Base-by-base conservation (phyloP, 2,329 filamentous ascomycete genomes). In the Rhytidhysteron rufulum region DNA sequence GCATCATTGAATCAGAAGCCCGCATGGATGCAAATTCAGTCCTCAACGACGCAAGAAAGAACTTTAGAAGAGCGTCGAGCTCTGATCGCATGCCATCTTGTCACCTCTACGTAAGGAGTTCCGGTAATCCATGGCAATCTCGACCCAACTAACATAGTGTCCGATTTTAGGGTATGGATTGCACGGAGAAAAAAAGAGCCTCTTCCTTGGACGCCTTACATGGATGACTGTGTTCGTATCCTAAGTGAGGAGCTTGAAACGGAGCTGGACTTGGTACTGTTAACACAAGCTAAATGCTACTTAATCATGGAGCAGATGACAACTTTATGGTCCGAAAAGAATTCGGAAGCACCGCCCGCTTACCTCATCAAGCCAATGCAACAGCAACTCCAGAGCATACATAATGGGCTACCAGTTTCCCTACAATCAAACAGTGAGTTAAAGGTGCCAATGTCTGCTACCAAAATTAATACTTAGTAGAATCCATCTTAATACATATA, bases 281-380 rank as follows among this genome's bases (percentile, higher is more conserved):
- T 20, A 3, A 24, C 19, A 24, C 7, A 36, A 22, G 34, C 25
- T 20, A 36, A 24, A n/a, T 36, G 34, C 19, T 24, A 36, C 15
- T 17, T 36, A 17, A 36, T 36, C 15, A 36, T 20, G 16, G 34
- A 36, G 15, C 34, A 36, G 20, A 24, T 36, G 6, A 36, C 34
- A 13, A 27, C 7, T 27, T 27, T 13, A 8, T 13, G 8, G 13
- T 7, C 24, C 13, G 24, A 27, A 27, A 13, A 27, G 13, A 13
- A 13, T 8, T 27, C 24, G 8, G 13, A 27, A 27, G 24, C 24
- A 27, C 24, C 24, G 13, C 24, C 24, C 7, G 13, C 13, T 27
- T 27, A 27, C 24, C 13, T 27, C 13, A 13, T 27, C 24, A 27
- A 27, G 7, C 8, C 24, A 27, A 27, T 27, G 24, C 7, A 27